Base-by-base conservation (phyloP, 192 early-diverging fungal genomes). In the Coemansia guatemalensis region DNA sequence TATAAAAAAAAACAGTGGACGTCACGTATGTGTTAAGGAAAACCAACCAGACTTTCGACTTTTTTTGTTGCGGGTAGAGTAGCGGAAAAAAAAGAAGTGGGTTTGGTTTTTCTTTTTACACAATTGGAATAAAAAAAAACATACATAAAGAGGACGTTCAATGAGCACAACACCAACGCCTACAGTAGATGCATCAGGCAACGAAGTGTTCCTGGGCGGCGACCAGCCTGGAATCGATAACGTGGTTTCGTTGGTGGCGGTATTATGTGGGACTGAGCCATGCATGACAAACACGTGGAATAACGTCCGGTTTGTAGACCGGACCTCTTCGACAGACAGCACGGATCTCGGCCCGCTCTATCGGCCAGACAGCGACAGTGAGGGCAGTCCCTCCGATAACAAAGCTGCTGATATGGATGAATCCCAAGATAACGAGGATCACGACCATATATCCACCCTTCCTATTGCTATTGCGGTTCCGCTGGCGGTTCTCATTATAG, bases 221-320 rank as follows among this genome's bases (percentile, higher is more conserved):
- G 30, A 32, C 30, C 30, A 32, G 30, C 30, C 30, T 8, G 30
- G 30, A 9, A 49, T 25, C 22, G 58, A 49, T 8, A 68, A 68
- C 33, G 35, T 29, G 7, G 67, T 68, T 1, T 68, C 67, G 17
- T 47, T 68, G 23, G 67, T 68, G 14, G 48, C 67, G 14, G 44
- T 60, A 12, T 23, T 68, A 11, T 68, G 67, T 27, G 67, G 67
- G 9, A 48, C 53, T 2, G 67, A 26, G 4, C 12, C 59, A 7
- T 67, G 65, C 57, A 27, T 30, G 3, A 25, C 58, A 51, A 33
- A 60, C 51, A 53, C 50, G 5, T 50, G 53, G 44, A 62, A 61
- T 55, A 56, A 62, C 65, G 21, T 67, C 8, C 59, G 67, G 24
- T 25, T 68, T 5, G 39, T 48, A 0, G 58, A 68, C 60, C 59